Percentiles rank a stretch among this genome's conserved stretches.
These are phyloP conservation scores for Blastocystis hominis DNA, from an alignment of 352 stramenopile genomes.

Conservation along the genomic window DNA sequence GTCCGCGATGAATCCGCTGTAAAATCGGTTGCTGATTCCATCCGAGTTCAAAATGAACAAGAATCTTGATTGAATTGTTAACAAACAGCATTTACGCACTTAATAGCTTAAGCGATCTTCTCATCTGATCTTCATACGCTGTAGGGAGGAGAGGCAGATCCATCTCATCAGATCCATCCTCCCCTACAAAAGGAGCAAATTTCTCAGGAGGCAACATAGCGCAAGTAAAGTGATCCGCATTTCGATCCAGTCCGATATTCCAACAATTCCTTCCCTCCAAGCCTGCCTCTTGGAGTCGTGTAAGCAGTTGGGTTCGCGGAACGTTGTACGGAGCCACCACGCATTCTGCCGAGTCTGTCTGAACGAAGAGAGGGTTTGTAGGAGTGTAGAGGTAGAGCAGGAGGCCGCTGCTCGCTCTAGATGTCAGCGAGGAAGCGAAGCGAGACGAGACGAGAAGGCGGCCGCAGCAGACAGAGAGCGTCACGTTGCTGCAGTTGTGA, in stretches of 20 bases:
- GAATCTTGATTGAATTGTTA: background rate
- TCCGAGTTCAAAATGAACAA: background rate
- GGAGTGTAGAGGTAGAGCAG: background rate
- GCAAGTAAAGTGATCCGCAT: background rate
- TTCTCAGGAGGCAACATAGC: background rate
- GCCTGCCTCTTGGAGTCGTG: background rate
- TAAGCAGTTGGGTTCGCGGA: background rate
- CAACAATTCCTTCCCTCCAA: constrained; percentile 14
- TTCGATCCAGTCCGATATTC: constrained; percentile 9
- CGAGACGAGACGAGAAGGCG: background rate
- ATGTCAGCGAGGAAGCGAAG: background rate
- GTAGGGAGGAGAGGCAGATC: constrained; percentile 1
- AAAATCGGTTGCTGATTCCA: background rate
- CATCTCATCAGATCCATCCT: background rate
- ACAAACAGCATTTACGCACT: background rate
- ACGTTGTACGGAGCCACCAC: constrained; percentile 11
- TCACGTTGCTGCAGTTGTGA: background rate
- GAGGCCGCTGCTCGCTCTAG: background rate
- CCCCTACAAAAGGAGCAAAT: background rate
- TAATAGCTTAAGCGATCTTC: background rate
- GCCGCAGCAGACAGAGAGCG: constrained; percentile 32
- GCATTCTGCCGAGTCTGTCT: background rate
- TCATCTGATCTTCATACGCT: constrained; percentile 1
- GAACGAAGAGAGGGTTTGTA: background rate
- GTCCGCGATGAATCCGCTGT: constrained; percentile 31